These are phyloP conservation scores for Vigna hirtella DNA, from an alignment of 306 rosid species.

Conservation along the genomic window DNA sequence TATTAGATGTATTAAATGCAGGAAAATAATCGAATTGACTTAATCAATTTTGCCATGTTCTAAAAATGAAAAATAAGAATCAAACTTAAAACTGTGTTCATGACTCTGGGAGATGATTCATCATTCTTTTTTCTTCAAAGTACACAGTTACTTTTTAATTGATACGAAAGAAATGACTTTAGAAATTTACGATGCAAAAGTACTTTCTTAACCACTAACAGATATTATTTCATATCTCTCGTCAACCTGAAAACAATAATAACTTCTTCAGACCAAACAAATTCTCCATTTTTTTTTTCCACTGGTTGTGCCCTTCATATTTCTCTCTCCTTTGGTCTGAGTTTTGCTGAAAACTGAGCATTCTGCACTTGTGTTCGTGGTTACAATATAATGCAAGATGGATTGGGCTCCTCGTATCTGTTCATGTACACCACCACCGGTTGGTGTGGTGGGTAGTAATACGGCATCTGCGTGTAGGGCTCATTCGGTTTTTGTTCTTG, in stretches of 20 bases:
- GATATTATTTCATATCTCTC: background rate
- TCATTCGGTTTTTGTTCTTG: constrained; percentile 5
- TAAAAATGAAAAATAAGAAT: background rate
- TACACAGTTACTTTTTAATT: background rate
- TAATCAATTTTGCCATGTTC: background rate
- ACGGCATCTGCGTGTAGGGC: constrained; percentile 39
- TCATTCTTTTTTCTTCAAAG: background rate
- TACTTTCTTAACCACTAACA: background rate
- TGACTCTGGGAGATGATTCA: background rate
- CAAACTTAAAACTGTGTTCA: background rate
- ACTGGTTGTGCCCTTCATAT: too few species aligned
- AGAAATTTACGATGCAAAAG: background rate
- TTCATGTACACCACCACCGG: constrained; percentile 31
- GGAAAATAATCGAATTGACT: background rate
- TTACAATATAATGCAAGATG: constrained; percentile 58
- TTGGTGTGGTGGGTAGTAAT: constrained; percentile 34
- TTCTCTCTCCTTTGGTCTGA: too few species aligned
- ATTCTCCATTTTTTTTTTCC: too few species aligned
- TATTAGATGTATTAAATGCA: background rate
- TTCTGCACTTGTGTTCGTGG: background rate
- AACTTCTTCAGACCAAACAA: too few species aligned
- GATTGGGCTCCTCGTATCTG: constrained; percentile 52
- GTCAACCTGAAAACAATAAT: too few species aligned
- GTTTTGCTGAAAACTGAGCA: background rate
- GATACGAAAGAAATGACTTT: background rate